Percentiles rank a stretch among this genome's conserved stretches.
phyloP scores from a whole-genome alignment of 129 eudicot species.

The Arctium minus region DNA sequence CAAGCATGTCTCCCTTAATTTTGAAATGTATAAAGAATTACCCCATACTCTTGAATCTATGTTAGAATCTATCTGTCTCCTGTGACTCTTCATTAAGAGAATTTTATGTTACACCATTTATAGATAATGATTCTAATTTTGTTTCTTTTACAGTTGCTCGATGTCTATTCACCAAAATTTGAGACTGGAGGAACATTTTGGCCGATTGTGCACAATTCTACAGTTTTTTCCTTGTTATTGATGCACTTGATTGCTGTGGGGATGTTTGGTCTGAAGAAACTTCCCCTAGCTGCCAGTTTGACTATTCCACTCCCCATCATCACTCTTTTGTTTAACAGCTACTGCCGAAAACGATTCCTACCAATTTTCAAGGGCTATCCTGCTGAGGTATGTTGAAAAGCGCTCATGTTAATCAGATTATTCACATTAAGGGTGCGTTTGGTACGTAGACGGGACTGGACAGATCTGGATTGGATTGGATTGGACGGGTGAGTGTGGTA shows the following conservation, averaged over 20 bases:
- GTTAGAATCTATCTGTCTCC: not conserved
- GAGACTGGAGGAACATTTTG: slow-evolving; percentile 89
- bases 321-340: slow-evolving; percentile 74
- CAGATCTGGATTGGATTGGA: too few relatives aligned
- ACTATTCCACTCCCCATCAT: slow-evolving; percentile 77
- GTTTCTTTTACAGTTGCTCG: slow-evolving; percentile 56
- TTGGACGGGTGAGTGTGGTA: too few relatives aligned
- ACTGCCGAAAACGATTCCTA: slow-evolving; percentile 69
- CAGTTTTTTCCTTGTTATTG: slow-evolving; percentile 63
- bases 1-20: too few relatives aligned
- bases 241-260: slow-evolving; percentile 93
- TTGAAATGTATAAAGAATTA: not conserved
- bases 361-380: slow-evolving; percentile 78
- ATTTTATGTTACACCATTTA: not conserved
- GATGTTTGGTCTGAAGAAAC: slow-evolving; percentile 81
- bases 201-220: slow-evolving; percentile 78
- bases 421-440: not conserved
- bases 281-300: slow-evolving; percentile 68
- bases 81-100: not conserved
- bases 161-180: slow-evolving; percentile 74
- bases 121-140: slow-evolving; percentile 2
- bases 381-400: slow-evolving; percentile 63
- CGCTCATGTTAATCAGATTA: not conserved
- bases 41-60: not conserved
- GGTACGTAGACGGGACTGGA: too few relatives aligned